Evolutionary conservation across 2,329 filamentous ascomycete species (phyloP).

Genomic region (Cryphonectria nitschkei): DNA sequence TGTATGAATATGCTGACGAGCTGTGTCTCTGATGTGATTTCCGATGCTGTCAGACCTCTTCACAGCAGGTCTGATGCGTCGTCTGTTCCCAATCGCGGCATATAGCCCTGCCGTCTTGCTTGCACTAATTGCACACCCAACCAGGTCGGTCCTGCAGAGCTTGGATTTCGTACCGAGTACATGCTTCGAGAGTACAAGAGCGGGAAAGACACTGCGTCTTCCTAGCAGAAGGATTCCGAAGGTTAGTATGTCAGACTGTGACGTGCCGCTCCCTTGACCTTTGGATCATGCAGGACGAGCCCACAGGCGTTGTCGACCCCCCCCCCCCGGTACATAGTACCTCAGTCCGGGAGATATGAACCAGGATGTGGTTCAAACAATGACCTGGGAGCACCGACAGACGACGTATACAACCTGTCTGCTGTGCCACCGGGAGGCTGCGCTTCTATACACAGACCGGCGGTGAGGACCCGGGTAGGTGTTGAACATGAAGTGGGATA

Average conservation of each 20-base stretch:
- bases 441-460: constrained; percentile 24
- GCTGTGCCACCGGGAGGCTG: constrained; percentile 25
- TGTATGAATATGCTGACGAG: neutral
- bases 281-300: constrained; percentile 23
- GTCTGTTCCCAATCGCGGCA: neutral
- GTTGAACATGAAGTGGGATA: constrained; percentile 3
- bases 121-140: constrained; percentile 1
- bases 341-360: constrained; percentile 20
- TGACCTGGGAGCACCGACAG: constrained; percentile 17
- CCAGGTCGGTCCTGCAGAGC: constrained; percentile 5
- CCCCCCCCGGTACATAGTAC: constrained; percentile 17
- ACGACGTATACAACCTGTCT: constrained; percentile 23
- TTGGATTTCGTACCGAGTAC: constrained; percentile 7
- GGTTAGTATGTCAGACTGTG: constrained; percentile 6
- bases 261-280: constrained; percentile 16
- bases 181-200: neutral
- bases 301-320: constrained; percentile 2
- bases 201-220: constrained; percentile 5
- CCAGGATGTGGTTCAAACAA: constrained; percentile 14
- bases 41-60: neutral
- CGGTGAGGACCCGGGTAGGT: constrained; percentile 24
- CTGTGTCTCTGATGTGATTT: neutral
- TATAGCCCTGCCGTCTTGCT: neutral
- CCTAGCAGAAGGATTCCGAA: constrained; percentile 11
- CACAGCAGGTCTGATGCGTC: neutral